phyloP scores from a whole-genome alignment of 768 basidiomycete species.

The Cystofilobasidium macerans region DNA sequence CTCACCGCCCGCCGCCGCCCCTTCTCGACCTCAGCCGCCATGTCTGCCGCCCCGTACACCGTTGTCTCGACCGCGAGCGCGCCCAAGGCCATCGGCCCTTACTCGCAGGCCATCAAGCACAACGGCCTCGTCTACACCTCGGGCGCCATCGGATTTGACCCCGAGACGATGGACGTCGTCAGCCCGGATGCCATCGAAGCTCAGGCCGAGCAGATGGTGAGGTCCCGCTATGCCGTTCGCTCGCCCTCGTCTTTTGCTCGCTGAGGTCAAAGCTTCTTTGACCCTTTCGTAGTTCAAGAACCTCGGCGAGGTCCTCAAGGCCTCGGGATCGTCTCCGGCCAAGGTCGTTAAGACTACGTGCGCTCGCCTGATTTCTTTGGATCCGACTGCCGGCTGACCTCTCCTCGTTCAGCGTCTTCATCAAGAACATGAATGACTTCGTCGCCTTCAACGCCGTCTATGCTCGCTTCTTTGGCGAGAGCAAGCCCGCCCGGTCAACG shows the following conservation, averaged over 20 bases:
- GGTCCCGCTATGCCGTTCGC: neutral
- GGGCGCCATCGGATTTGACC: slow-evolving; percentile 76
- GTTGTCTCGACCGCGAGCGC: slow-evolving; percentile 29
- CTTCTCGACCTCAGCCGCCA: neutral
- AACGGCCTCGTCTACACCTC: slow-evolving; percentile 80
- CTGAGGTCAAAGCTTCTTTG: no score
- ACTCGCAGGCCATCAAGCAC: slow-evolving; percentile 73
- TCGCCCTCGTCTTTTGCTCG: no score
- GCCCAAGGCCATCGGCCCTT: slow-evolving; percentile 48
- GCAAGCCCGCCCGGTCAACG: slow-evolving; percentile 85
- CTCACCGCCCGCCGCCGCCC: neutral
- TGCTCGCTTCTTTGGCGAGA: slow-evolving; percentile 60
- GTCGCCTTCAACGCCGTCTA: slow-evolving; percentile 33
- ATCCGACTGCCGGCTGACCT: neutral
- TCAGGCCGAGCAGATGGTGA: neutral
- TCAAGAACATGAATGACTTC: slow-evolving; percentile 88
- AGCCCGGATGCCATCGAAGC: slow-evolving; percentile 57
- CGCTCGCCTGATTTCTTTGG: neutral
- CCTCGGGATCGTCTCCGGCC: slow-evolving; percentile 61
- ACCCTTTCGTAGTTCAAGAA: slow-evolving; percentile 51
- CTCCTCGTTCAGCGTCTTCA: slow-evolving; percentile 48
- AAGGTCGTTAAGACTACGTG: slow-evolving; percentile 90
- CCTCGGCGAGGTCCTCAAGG: slow-evolving; percentile 69
- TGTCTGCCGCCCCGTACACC: slow-evolving; percentile 16
- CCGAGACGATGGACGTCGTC: slow-evolving; percentile 58